Percentiles rank a stretch among this genome's conserved stretches.
Evolutionary conservation across 495 filamentous ascomycete genomes (phyloP).

Genomic region (Penicillium diatomitis): DNA sequence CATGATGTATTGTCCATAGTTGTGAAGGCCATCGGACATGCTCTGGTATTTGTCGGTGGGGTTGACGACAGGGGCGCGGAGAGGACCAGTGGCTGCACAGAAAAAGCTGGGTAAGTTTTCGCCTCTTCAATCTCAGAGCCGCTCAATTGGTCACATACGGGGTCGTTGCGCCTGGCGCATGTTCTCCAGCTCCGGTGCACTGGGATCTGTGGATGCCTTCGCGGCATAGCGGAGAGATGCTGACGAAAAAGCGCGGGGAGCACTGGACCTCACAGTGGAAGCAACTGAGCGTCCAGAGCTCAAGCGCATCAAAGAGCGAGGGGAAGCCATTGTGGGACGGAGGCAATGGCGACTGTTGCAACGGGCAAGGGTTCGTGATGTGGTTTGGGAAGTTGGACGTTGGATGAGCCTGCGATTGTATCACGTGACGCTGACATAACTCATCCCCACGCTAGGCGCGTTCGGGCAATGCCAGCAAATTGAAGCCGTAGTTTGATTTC

Average conservation of each 20-base stretch:
- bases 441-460: conserved; percentile 3
- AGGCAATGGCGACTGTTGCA: conserved; percentile 20
- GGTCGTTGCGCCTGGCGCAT: conserved; percentile 56
- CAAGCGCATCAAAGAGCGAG: conserved; percentile 59
- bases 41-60: conserved; percentile 84
- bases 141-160: conserved; percentile 36
- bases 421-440: conserved; percentile 28
- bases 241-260: conserved; percentile 46
- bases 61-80: conserved; percentile 77
- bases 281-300: conserved; percentile 53
- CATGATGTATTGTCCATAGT: conserved; percentile 93
- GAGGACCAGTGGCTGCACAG: conserved; percentile 45
- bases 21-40: conserved; percentile 76
- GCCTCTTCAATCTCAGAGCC: not conserved
- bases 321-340: conserved; percentile 34
- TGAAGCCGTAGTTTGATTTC: conserved; percentile 33
- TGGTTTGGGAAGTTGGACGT: conserved; percentile 27
- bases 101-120: conserved; percentile 13
- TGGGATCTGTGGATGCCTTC: conserved; percentile 35
- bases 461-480: conserved; percentile 34
- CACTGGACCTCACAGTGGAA: conserved; percentile 47
- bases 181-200: conserved; percentile 45
- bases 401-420: conserved; percentile 12
- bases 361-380: conserved; percentile 19
- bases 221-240: conserved; percentile 47